A percentile compares a stretch with the other conserved stretches of the same genome.
phyloP scores from a whole-genome alignment of 2,329 filamentous ascomycete species.

The Saccharata proteae region DNA sequence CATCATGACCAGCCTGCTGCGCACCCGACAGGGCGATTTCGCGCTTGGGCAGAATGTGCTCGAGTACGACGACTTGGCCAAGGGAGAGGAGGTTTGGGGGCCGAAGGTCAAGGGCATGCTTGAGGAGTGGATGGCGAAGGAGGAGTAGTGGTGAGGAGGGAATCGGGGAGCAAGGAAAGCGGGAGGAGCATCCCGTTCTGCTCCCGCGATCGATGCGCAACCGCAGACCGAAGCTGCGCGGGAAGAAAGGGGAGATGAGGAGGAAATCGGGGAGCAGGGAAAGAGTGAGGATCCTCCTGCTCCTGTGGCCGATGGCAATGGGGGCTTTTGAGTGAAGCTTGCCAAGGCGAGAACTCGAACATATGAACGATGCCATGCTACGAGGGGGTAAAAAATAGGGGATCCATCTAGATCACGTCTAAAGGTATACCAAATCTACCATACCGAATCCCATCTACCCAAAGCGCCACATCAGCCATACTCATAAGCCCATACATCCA shows the following conservation, averaged over 20 bases:
- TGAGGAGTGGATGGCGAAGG: constrained; percentile 36
- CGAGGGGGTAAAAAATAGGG: too few species aligned
- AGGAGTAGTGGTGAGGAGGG: constrained; percentile 15
- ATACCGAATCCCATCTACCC: too few species aligned
- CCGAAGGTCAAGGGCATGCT: constrained; percentile 55
- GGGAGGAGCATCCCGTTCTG: constrained; percentile 11
- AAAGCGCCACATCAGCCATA: too few species aligned
- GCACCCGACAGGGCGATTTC: constrained; percentile 73
- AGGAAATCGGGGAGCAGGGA: constrained; percentile 1
- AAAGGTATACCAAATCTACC: too few species aligned
- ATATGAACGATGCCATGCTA: too few species aligned
- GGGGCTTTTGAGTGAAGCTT: too few species aligned
- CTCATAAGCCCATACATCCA: too few species aligned
- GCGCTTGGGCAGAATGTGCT: constrained; percentile 61
- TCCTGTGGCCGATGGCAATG: too few species aligned
- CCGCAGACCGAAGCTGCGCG: too few species aligned
- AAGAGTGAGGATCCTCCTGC: too few species aligned
- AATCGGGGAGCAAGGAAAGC: constrained; percentile 11
- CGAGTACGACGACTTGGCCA: constrained; percentile 63
- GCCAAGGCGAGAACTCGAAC: constrained; percentile 3
- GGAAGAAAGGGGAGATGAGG: constrained; percentile 4
- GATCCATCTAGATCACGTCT: too few species aligned
- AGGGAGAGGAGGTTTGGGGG: constrained; percentile 72
- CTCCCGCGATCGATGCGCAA: constrained; percentile 12
- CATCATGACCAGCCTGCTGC: constrained; percentile 73